phyloP scores from a whole-genome alignment of 768 basidiomycete genomes.

The Xerocomellus dryophilus region DNA sequence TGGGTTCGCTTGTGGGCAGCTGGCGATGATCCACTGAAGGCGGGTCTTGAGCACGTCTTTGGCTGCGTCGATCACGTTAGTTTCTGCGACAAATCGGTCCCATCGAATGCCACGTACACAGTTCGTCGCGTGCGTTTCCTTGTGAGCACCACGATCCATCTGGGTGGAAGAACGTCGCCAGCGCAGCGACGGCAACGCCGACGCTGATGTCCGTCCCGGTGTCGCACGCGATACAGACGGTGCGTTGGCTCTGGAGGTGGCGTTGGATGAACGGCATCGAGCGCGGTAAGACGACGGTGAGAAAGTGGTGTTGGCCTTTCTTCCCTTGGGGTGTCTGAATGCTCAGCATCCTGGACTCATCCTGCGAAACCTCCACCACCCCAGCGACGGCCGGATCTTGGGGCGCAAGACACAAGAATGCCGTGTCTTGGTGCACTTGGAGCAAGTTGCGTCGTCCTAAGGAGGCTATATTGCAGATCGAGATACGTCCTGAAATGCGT shows the following conservation, averaged over 20 bases:
- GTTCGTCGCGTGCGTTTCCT: not conserved
- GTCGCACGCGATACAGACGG: constrained; percentile 52
- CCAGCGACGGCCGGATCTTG: not conserved
- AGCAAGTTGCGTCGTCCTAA: constrained; percentile 11
- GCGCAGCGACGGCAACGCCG: constrained; percentile 57
- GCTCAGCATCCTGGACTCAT: constrained; percentile 8
- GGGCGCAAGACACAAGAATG: constrained; percentile 18
- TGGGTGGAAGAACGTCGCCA: constrained; percentile 59
- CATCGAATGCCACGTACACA: constrained; percentile 22
- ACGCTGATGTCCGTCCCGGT: constrained; percentile 61
- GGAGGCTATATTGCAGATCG: constrained; percentile 36
- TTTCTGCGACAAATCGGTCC: not conserved
- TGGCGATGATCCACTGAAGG: constrained; percentile 84
- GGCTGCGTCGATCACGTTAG: constrained; percentile 22
- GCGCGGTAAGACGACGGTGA: constrained; percentile 47
- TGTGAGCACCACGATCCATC: constrained; percentile 36
- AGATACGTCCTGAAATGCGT: constrained; percentile 39
- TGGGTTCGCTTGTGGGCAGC: constrained; percentile 75
- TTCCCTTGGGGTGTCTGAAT: constrained; percentile 44
- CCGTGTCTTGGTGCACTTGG: constrained; percentile 1
- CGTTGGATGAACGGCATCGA: constrained; percentile 45
- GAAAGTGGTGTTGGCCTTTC: constrained; percentile 49
- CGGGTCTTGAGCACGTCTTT: constrained; percentile 70
- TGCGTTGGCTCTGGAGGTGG: constrained; percentile 35
- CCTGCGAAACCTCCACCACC: not conserved